phyloP scores from a whole-genome alignment of 371 early-diverging fungal species.

The Coemansia sp. region DNA sequence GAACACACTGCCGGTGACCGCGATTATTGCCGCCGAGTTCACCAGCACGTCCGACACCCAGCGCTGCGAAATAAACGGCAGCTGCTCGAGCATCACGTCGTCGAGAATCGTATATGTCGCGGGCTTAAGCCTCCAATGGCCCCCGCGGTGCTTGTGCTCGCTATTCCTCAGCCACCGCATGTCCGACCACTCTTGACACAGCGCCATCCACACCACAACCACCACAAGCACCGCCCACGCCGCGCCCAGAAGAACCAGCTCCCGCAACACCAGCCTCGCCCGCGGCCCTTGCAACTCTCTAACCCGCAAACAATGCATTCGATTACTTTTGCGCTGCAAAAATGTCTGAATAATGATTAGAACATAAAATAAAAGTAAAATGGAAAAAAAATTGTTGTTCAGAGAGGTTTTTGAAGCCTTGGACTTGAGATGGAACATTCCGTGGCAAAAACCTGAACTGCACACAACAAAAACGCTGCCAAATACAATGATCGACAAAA shows the following conservation, averaged over 20 bases:
- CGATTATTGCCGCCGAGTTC: slow-evolving; percentile 10
- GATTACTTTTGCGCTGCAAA: neutral
- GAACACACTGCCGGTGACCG: slow-evolving; percentile 23
- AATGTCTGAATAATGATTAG: neutral
- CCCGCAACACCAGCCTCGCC: slow-evolving; percentile 7
- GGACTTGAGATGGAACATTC: too few species aligned
- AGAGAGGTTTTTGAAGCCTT: too few species aligned
- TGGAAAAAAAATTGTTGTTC: too few species aligned
- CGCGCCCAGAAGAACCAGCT: slow-evolving; percentile 5
- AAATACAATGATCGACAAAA: too few species aligned
- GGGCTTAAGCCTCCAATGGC: slow-evolving; percentile 14
- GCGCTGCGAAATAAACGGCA: slow-evolving; percentile 14
- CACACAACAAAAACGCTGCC: too few species aligned
- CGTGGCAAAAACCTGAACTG: too few species aligned
- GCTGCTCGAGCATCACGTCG: slow-evolving; percentile 29
- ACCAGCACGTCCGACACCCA: slow-evolving; percentile 35
- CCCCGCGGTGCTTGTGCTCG: neutral
- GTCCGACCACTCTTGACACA: slow-evolving; percentile 47
- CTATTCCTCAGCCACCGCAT: slow-evolving; percentile 26
- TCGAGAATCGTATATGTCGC: slow-evolving; percentile 9
- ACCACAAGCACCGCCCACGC: slow-evolving; percentile 11
- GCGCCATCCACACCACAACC: slow-evolving; percentile 32
- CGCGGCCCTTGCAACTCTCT: neutral
- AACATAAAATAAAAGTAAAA: neutral
- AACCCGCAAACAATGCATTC: neutral